These are phyloP conservation scores for Trypanosoma mega DNA, from an alignment of 208 protist species.

Conservation along the genomic window DNA sequence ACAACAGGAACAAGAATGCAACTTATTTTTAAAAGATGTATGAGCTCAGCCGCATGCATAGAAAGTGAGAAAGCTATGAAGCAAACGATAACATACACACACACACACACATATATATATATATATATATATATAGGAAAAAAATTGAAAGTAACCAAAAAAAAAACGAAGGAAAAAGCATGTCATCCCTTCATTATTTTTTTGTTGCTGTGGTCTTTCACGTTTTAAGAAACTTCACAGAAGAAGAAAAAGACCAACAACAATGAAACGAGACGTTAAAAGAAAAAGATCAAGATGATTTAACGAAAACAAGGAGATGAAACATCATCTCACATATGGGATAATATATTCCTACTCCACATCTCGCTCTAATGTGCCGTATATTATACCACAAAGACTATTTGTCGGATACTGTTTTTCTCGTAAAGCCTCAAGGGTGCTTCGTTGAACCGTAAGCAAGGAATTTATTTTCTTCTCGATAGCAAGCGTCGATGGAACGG, in stretches of 20 bases:
- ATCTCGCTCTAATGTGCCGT: slow-evolving; percentile 30
- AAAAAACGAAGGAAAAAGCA: too few species aligned
- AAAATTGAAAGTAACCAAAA: too few species aligned
- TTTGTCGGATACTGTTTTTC: slow-evolving; percentile 29
- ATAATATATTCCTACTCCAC: neutral
- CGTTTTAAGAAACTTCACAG: too few species aligned
- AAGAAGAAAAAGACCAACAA: slow-evolving; percentile 1
- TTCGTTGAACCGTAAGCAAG: slow-evolving; percentile 56
- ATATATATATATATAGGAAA: too few species aligned
- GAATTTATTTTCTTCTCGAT: slow-evolving; percentile 66
- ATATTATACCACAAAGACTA: slow-evolving; percentile 38
- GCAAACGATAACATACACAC: too few species aligned
- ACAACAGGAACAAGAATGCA: too few species aligned
- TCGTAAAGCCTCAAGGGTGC: slow-evolving; percentile 28
- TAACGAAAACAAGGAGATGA: neutral
- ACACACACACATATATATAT: too few species aligned
- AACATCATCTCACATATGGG: neutral
- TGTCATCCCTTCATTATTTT: too few species aligned
- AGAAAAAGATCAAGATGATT: neutral
- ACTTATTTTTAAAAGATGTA: too few species aligned
- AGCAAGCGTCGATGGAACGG: slow-evolving; percentile 61
- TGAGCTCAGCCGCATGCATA: too few species aligned
- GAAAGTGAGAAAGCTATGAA: too few species aligned
- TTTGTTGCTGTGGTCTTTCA: too few species aligned
- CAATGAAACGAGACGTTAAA: neutral